Evolutionary conservation across 495 filamentous ascomycete genomes (phyloP), one percentile per base, ranked within the genome.

Genomic region (Aspergillus asperescens): DNA sequence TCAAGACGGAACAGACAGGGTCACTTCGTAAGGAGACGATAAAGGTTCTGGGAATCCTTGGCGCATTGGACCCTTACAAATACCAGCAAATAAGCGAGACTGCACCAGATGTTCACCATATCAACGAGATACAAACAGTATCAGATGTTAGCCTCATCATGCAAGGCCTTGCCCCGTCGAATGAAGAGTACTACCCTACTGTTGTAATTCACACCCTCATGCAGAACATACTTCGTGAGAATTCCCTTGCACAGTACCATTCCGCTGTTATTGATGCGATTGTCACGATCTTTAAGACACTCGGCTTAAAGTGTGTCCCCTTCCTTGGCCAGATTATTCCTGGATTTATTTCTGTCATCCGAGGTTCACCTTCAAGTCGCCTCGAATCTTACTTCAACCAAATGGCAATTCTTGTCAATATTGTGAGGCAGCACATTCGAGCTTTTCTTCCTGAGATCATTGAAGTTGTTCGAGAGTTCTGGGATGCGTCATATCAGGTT

Each of bases 61-160:
- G 93, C 45, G 93, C 93, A 32, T 70, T 97, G 31, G 93, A 97
- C 62, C 93, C 93, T 1, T 96, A 99, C 69, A 94, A 89, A 61
- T 89, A 97, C 66, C 92, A 96, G 55, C 73, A 76, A 56, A 75
- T 76, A 54, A 76, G 71, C 44, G 72, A 75, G 50, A 65, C 62
- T 27, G 73, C 74, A 29, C 71, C 74, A 9, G 76, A 74, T 60
- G 63, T 77, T 63, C 76, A 76, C 29, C 69, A 76, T 54, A 75
- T 76, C 56, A 75, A 76, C 38, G 75, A 81, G 48, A 73, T 77
- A 22, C 79, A 87, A 52, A 74, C 75, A 23, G 80, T 93, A 48
- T 94, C 90, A 12, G 93, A 99, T 72, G 94, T 99, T 42, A 90
- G 90, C 12, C 77, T 99, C 18, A 95, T 99, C 72, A 97, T 99